A percentile compares a stretch with the other conserved stretches of the same genome.
Evolutionary conservation across 176 grass and related monocot species (phyloP).

Genomic region (Oropetium thomaeum): DNA sequence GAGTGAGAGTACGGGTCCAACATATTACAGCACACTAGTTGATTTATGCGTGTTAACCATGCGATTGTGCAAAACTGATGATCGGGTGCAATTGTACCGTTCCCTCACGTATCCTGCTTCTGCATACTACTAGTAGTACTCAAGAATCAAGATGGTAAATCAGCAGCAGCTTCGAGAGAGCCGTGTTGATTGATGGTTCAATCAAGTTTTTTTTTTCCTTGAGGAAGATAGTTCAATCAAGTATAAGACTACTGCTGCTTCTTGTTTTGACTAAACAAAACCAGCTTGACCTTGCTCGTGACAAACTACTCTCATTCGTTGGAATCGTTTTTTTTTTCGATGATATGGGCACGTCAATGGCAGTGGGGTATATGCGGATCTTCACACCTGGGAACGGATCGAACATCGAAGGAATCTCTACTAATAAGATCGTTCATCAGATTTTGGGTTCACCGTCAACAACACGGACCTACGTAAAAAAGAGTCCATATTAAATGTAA

Average conservation of each 20-base stretch:
- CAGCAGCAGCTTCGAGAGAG: background rate
- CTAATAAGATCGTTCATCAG: too few species aligned
- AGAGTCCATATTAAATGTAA: too few species aligned
- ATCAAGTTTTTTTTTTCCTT: too few species aligned
- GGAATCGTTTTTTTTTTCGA: too few species aligned
- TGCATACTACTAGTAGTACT: background rate
- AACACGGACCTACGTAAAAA: too few species aligned
- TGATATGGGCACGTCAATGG: background rate
- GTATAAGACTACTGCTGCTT: too few species aligned
- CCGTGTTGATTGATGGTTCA: background rate
- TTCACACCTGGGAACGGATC: background rate
- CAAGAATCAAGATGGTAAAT: too few species aligned
- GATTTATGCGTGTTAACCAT: background rate
- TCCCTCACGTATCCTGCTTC: background rate
- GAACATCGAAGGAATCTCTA: too few species aligned
- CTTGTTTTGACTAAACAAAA: background rate
- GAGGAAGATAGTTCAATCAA: background rate
- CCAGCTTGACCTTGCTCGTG: background rate
- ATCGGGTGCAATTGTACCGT: background rate
- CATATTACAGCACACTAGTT: background rate
- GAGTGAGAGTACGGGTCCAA: background rate
- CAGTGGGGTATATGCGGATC: conserved; percentile 31
- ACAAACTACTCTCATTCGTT: too few species aligned
- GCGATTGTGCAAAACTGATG: background rate
- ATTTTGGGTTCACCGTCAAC: too few species aligned